Percentiles rank a stretch among this genome's conserved stretches.
Conservation (phyloP, 495 filamentous ascomycete genomes). For the Bathelium albidoporum region DNA sequence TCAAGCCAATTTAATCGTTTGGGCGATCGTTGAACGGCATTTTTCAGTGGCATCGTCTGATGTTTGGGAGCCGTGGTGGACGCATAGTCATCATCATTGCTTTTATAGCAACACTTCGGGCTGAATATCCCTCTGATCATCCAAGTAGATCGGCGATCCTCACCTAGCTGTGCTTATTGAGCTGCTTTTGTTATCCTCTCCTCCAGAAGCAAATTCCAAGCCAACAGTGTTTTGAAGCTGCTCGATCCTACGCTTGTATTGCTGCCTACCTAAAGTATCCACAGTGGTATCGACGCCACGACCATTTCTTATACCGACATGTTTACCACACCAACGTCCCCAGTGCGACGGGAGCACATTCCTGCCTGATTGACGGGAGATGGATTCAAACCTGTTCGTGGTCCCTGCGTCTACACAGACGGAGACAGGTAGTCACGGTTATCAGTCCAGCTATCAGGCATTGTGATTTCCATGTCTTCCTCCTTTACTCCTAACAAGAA, state of each 20-base stretch:
- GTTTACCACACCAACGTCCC: too few relatives aligned
- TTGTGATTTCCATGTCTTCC: not conserved
- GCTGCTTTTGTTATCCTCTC: too few relatives aligned
- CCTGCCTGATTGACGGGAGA: too few relatives aligned
- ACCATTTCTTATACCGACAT: too few relatives aligned
- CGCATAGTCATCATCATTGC: not conserved
- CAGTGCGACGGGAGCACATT: too few relatives aligned
- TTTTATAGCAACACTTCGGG: not conserved
- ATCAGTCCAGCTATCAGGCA: not conserved
- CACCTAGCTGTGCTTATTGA: not conserved
- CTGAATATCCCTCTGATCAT: not conserved
- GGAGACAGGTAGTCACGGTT: not conserved
- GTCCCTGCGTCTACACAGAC: not conserved
- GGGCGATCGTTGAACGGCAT: not conserved
- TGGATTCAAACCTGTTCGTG: too few relatives aligned
- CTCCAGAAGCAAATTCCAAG: not conserved
- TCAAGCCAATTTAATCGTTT: not conserved
- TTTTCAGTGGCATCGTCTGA: not conserved
- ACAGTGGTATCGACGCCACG: too few relatives aligned
- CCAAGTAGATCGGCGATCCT: not conserved
- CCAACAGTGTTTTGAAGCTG: too few relatives aligned
- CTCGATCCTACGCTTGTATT: too few relatives aligned
- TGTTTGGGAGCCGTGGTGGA: not conserved
- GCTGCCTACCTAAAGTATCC: too few relatives aligned
- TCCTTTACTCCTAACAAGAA: not conserved